Percentiles rank a stretch among this genome's conserved stretches.
Evolutionary conservation across 176 grass and related monocot species (phyloP).

Genomic region (Zoysia japonica): DNA sequence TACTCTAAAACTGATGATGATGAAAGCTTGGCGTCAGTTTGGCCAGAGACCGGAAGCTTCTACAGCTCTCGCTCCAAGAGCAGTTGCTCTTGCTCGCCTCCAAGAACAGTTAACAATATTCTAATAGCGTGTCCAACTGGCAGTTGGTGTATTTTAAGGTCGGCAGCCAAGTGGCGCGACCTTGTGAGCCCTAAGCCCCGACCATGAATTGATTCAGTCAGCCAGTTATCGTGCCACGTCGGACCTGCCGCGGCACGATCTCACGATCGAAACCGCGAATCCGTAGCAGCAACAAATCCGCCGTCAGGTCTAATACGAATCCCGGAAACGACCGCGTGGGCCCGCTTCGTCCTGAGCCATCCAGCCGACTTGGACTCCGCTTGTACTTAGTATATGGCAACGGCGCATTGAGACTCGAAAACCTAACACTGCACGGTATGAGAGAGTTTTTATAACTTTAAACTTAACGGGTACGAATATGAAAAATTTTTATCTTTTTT

Average conservation of each 20-base stretch:
- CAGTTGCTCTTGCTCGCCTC: background rate
- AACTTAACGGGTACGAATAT: no score
- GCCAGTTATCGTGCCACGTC: background rate
- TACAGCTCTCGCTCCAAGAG: background rate
- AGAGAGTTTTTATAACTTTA: no score
- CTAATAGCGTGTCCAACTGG: background rate
- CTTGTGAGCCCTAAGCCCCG: background rate
- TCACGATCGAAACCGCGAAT: background rate
- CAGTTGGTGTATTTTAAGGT: background rate
- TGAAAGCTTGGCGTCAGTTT: background rate
- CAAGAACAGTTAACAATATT: background rate
- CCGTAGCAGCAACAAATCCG: background rate
- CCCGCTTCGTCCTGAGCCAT: background rate
- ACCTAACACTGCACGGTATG: no score
- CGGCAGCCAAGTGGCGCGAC: constrained; percentile 10
- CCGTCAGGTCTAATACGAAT: background rate
- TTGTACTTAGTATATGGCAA: no score
- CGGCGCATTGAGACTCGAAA: no score
- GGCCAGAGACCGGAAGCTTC: constrained; percentile 12
- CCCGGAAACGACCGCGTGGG: no score
- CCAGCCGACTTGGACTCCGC: background rate
- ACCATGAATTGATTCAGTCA: constrained; percentile 14
- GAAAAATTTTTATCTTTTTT: no score
- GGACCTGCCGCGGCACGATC: background rate
- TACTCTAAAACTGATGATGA: background rate